Evolutionary conservation across 768 basidiomycete species (phyloP).

Genomic region (Dioszegia crocea): DNA sequence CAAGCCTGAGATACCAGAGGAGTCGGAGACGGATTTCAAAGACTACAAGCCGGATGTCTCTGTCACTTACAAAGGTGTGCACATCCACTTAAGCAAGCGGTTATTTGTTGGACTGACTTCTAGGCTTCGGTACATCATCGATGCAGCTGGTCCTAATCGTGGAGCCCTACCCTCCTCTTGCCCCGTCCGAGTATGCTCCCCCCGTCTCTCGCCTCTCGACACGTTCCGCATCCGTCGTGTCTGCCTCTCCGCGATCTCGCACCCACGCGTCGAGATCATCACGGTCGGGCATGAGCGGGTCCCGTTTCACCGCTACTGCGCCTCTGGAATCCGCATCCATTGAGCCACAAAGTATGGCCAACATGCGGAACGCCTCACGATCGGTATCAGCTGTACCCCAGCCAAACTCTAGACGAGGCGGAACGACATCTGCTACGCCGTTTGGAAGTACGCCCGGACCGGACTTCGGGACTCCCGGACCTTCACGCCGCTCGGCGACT

Average conservation of each 20-base stretch:
- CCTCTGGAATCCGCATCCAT: slow-evolving; percentile 6
- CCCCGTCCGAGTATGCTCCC: slow-evolving; percentile 32
- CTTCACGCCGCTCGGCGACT: slow-evolving; percentile 18
- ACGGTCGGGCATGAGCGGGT: slow-evolving; percentile 4
- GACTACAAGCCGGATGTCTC: slow-evolving; percentile 47
- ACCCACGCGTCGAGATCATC: slow-evolving; percentile 13
- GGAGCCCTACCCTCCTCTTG: slow-evolving; percentile 47
- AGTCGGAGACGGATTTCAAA: slow-evolving; percentile 31
- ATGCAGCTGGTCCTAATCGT: slow-evolving; percentile 48
- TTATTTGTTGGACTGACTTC: no score
- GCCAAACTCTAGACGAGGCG: slow-evolving; percentile 40
- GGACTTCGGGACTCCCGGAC: background rate
- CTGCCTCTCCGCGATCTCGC: slow-evolving; percentile 37
- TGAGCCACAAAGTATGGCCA: slow-evolving; percentile 3
- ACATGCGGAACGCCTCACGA: slow-evolving; percentile 37
- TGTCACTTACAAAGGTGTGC: slow-evolving; percentile 43
- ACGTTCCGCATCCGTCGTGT: slow-evolving; percentile 38
- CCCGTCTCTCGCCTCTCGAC: slow-evolving; percentile 39
- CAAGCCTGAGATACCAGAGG: slow-evolving; percentile 25
- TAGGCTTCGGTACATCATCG: slow-evolving; percentile 48
- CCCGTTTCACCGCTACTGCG: slow-evolving; percentile 19
- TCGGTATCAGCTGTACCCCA: slow-evolving; percentile 29
- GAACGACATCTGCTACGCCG: slow-evolving; percentile 21
- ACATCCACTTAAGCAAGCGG: background rate
- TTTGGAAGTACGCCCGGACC: slow-evolving; percentile 30